Evolutionary conservation across 2,329 filamentous ascomycete species (phyloP), one percentile per base, ranked within the genome.

Genomic region (Simplicillium sp.): DNA sequence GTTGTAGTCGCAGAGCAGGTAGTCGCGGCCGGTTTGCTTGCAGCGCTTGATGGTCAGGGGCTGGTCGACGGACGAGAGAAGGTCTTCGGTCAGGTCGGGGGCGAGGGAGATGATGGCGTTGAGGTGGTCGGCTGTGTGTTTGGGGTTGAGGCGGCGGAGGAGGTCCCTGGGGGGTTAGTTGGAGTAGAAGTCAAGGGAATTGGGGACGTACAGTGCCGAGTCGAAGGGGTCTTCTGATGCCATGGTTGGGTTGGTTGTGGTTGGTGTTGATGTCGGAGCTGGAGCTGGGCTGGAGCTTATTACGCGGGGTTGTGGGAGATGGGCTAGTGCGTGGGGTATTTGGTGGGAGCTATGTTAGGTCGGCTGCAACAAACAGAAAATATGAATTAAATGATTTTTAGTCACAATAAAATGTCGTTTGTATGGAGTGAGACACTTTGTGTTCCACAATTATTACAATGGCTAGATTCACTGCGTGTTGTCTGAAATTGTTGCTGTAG

Each of bases 1-100:
- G 75, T 98, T 98, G 76, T 98, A 98, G 75, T 98, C 92, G 73
- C 92, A 98, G 56, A 96, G 84, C 39, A 98, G 80, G 70, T 95
- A 98, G 67, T 97, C 92, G 52, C 90, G 85, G 54, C 88, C 87
- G 28, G 87, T 84, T 65, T 89, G 85, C 53, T 80, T 79, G 73
- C 92, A 97, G 50, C 86, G 84, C 54, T 84, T 82, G 48, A 94
- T 77, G 44, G 84, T 81, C 43, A 98, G 82, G 17, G 92, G 92
- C 64, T 97, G 90, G 66, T 98, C 92, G 53, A 98, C 92, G 17
- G 90, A 95, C 50, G 90, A 92, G 50, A 98, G 87, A 34, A 98
- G 87, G 62, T 98, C 92, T 73, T 98, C 92, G 56, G 90, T 92
- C 45, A 98, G 82, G 53, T 90, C 83, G 13, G 92, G 92, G 35